These are phyloP conservation scores for Saitozyma sp. DNA, from an alignment of 768 basidiomycete species.

Conservation along the genomic window DNA sequence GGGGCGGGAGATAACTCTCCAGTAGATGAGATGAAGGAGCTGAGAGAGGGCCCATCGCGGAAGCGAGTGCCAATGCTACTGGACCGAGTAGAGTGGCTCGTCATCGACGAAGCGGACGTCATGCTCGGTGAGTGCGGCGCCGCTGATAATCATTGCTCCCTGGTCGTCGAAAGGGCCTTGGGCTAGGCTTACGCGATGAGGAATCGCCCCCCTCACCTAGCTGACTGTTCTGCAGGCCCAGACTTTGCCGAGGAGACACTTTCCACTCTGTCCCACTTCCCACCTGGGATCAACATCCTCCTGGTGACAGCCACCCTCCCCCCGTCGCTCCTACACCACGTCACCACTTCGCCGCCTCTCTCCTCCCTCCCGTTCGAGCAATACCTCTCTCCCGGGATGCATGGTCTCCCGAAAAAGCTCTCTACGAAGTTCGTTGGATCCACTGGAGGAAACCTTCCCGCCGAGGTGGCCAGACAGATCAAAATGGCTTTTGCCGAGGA, in stretches of 20 bases:
- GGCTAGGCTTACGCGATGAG: no score
- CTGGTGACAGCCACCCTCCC: constrained; percentile 88
- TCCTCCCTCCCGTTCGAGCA: constrained; percentile 35
- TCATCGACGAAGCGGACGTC: constrained; percentile 89
- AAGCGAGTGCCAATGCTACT: constrained; percentile 63
- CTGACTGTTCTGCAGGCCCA: constrained; percentile 59
- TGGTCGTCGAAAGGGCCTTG: background rate
- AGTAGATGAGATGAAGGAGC: background rate
- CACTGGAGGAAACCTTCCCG: constrained; percentile 71
- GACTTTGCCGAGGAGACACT: constrained; percentile 78
- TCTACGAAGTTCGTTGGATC: constrained; percentile 71
- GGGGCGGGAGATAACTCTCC: constrained; percentile 1
- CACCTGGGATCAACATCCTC: constrained; percentile 66
- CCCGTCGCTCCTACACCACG: constrained; percentile 61
- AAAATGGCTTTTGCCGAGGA: constrained; percentile 68
- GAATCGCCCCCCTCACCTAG: no score
- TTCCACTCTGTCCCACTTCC: constrained; percentile 69
- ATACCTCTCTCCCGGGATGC: constrained; percentile 75
- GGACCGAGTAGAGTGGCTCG: constrained; percentile 77
- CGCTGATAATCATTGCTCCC: background rate
- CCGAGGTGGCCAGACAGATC: constrained; percentile 74
- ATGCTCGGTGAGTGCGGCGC: constrained; percentile 66
- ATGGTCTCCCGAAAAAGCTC: constrained; percentile 71
- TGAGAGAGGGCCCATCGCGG: constrained; percentile 9
- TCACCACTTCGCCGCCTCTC: constrained; percentile 46